phyloP scores from a whole-genome alignment of 805 yeast genomes.

The Wickerhamomyces mucosus region DNA sequence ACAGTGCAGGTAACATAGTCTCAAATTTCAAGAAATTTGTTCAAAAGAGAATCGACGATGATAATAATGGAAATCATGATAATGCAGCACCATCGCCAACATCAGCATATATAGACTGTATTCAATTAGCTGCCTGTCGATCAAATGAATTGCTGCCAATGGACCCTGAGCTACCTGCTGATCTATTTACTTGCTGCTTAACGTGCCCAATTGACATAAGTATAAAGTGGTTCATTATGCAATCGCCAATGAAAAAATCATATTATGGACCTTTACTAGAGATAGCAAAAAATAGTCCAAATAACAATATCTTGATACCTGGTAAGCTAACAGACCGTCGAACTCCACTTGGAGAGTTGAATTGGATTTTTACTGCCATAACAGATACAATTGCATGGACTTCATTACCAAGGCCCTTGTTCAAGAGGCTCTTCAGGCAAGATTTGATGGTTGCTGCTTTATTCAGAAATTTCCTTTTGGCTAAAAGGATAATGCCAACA shows the following conservation, averaged over 20 bases:
- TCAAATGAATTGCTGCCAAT: conserved; percentile 81
- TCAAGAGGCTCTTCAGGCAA: conserved; percentile 85
- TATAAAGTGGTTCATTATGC: conserved; percentile 84
- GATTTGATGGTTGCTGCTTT: conserved; percentile 95
- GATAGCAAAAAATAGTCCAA: conserved; percentile 22
- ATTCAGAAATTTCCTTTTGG: conserved; percentile 84
- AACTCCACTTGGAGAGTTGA: conserved; percentile 91
- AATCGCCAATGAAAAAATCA: conserved; percentile 50
- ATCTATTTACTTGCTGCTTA: conserved; percentile 87
- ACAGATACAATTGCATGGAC: conserved; percentile 99
- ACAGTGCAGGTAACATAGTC: conserved; percentile 88
- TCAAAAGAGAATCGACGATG: conserved; percentile 82
- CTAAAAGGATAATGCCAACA: conserved; percentile 89
- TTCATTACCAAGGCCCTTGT: conserved; percentile 73
- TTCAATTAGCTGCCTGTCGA: conserved; percentile 88
- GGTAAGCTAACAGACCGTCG: conserved; percentile 88
- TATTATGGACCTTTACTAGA: conserved; percentile 32
- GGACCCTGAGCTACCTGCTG: conserved; percentile 94
- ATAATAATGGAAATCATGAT: conserved; percentile 46
- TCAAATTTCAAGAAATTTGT: conserved; percentile 84
- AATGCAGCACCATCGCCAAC: conserved; percentile 33
- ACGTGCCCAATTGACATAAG: conserved; percentile 95
- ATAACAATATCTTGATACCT: conserved; percentile 56
- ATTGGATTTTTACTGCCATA: conserved; percentile 96
- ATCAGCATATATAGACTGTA: conserved; percentile 64